A percentile compares a stretch with the other conserved stretches of the same genome.
Conservation (phyloP, 2,329 filamentous ascomycete species). For the Zasmidium cellare region DNA sequence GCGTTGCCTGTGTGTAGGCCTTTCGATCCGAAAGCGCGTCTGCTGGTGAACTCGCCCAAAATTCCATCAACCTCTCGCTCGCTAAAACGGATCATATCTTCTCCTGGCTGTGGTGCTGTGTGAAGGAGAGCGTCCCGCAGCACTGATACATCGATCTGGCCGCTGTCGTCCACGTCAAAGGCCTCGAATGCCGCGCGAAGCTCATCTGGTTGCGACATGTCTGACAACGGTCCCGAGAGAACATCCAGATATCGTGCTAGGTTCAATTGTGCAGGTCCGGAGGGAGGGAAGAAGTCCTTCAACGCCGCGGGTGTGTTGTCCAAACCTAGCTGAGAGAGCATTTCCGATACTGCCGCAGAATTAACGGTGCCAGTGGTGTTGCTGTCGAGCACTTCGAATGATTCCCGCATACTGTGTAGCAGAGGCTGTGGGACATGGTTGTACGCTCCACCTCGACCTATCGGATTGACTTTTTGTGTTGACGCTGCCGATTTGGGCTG, state of each 20-base stretch:
- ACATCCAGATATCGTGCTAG: constrained; percentile 84
- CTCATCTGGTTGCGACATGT: constrained; percentile 75
- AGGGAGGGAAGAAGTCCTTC: constrained; percentile 79
- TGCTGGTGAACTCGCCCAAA: constrained; percentile 80
- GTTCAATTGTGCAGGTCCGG: constrained; percentile 65
- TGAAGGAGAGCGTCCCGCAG: constrained; percentile 79
- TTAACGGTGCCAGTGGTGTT: constrained; percentile 83
- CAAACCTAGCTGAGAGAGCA: constrained; percentile 82
- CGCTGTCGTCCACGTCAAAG: constrained; percentile 93
- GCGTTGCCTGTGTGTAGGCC: constrained; percentile 46
- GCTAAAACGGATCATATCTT: constrained; percentile 56
- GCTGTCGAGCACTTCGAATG: constrained; percentile 88
- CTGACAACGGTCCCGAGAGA: constrained; percentile 70
- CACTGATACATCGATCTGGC: constrained; percentile 82
- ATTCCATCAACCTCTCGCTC: constrained; percentile 80
- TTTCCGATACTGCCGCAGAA: constrained; percentile 80
- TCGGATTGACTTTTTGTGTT: constrained; percentile 19
- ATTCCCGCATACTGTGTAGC: constrained; percentile 83
- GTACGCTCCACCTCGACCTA: constrained; percentile 39
- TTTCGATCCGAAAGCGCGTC: constrained; percentile 74
- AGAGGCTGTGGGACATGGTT: constrained; percentile 78
- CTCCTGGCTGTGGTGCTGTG: constrained; percentile 75
- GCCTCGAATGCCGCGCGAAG: constrained; percentile 88
- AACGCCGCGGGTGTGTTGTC: constrained; percentile 70
- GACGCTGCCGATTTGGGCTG: constrained; percentile 11